phyloP scores from a whole-genome alignment of 2,329 filamentous ascomycete genomes.

The Allantophomopsis lycopodina region DNA sequence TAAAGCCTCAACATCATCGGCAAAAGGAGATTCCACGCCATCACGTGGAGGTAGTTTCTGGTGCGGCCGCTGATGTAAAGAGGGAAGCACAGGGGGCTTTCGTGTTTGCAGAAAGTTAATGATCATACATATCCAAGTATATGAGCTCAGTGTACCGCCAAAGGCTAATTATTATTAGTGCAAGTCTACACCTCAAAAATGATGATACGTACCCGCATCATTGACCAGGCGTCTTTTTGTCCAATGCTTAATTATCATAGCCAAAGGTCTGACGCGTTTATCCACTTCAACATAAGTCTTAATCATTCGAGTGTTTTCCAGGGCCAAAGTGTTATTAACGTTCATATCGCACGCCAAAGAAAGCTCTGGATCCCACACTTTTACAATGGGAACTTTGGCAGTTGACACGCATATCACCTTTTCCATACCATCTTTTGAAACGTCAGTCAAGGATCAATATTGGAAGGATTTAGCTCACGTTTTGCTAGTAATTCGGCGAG shows the following conservation, averaged over 20 bases:
- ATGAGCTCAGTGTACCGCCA: slow-evolving; percentile 90
- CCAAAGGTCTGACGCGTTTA: slow-evolving; percentile 75
- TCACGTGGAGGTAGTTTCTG: slow-evolving; percentile 46
- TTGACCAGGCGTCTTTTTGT: slow-evolving; percentile 86
- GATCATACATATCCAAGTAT: slow-evolving; percentile 98
- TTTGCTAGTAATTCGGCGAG: slow-evolving; percentile 76
- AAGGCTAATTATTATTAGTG: slow-evolving; percentile 42
- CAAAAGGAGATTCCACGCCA: slow-evolving; percentile 63
- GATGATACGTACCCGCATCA: slow-evolving; percentile 64
- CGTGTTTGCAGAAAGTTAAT: slow-evolving; percentile 90
- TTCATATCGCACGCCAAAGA: slow-evolving; percentile 93
- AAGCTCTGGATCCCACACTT: slow-evolving; percentile 94
- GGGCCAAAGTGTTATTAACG: slow-evolving; percentile 88
- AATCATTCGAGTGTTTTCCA: slow-evolving; percentile 97
- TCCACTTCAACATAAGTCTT: slow-evolving; percentile 93
- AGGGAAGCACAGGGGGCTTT: slow-evolving; percentile 70
- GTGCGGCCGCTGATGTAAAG: slow-evolving; percentile 63
- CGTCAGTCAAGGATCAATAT: slow-evolving; percentile 18
- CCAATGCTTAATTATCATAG: slow-evolving; percentile 98
- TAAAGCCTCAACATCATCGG: slow-evolving; percentile 69
- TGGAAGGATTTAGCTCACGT: slow-evolving; percentile 41
- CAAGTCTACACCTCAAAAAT: neutral
- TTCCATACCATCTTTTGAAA: slow-evolving; percentile 72
- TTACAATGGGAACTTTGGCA: slow-evolving; percentile 96
- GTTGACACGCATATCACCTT: slow-evolving; percentile 88